Conservation (phyloP, 2,329 filamentous ascomycete species). For the Fusarium odoratissimum region DNA sequence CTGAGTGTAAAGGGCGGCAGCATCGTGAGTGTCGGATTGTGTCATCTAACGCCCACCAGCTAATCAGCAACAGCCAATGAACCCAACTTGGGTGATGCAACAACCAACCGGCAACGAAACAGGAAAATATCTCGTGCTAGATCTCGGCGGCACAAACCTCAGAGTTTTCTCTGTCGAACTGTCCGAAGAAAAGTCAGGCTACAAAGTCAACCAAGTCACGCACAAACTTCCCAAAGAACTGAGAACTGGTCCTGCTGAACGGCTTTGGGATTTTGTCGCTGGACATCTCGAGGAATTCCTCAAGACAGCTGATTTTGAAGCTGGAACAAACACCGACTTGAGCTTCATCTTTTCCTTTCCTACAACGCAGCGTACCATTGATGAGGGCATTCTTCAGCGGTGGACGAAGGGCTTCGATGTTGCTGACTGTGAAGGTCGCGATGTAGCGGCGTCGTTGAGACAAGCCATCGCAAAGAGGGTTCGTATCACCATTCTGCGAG, state of each 20-base stretch:
- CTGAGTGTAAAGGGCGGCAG: not conserved
- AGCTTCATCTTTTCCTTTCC: conserved; percentile 97
- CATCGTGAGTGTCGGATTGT: not conserved
- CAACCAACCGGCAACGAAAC: conserved; percentile 2
- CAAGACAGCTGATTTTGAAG: not conserved
- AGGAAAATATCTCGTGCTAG: conserved; percentile 1
- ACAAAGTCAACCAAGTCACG: not conserved
- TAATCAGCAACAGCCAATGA: not conserved
- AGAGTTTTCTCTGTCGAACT: conserved; percentile 1
- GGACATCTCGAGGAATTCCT: not conserved
- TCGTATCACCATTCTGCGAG: too few relatives aligned
- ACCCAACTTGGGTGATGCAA: conserved; percentile 21
- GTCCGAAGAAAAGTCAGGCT: not conserved
- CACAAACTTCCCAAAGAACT: not conserved
- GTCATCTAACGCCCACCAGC: not conserved
- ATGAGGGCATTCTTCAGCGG: conserved; percentile 89
- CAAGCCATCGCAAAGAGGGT: conserved; percentile 72
- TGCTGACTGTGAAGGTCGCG: conserved; percentile 86
- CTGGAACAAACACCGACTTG: not conserved
- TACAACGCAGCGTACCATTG: conserved; percentile 90
- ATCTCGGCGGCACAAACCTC: conserved; percentile 7
- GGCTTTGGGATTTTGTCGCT: conserved; percentile 7
- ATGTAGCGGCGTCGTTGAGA: conserved; percentile 90
- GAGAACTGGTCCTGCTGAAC: not conserved
- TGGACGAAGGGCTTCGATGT: conserved; percentile 99